Evolutionary conservation across 78 protist genomes (phyloP).

Genomic region (Dictyostelium capitatum): DNA sequence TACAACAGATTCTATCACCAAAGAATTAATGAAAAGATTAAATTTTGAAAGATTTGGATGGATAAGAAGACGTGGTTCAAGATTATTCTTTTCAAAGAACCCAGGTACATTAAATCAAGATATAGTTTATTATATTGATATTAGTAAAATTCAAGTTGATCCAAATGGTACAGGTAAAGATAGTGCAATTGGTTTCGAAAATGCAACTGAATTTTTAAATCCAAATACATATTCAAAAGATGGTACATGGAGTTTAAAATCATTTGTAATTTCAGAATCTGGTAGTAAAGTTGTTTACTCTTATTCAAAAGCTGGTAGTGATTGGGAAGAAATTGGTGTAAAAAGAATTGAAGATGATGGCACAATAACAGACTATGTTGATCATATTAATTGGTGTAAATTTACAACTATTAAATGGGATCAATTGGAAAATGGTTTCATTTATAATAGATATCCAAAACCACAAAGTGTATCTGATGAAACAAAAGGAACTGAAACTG

Average conservation of each 20-base stretch:
- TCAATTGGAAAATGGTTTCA: conserved; percentile 88
- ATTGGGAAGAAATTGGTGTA: conserved; percentile 89
- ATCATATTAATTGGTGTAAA: conserved; percentile 90
- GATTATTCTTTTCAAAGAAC: conserved; percentile 54
- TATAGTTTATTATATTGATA: conserved; percentile 42
- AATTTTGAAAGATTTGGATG: conserved; percentile 21
- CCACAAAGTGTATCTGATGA: neutral
- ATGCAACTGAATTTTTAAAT: conserved; percentile 70
- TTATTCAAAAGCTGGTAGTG: conserved; percentile 84
- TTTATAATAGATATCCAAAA: conserved; percentile 74
- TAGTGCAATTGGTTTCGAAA: neutral
- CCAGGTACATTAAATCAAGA: conserved; percentile 69
- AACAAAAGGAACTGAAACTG: conserved; percentile 73
- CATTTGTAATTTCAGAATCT: conserved; percentile 1
- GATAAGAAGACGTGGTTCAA: conserved; percentile 16
- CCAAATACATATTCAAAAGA: conserved; percentile 82
- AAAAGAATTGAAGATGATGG: neutral
- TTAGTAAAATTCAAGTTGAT: neutral
- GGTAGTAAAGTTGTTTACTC: conserved; percentile 82
- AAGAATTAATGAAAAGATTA: conserved; percentile 4
- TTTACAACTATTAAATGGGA: conserved; percentile 85
- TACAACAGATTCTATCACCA: neutral
- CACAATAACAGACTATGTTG: conserved; percentile 25
- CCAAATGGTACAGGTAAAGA: neutral
- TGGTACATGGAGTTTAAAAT: conserved; percentile 44